phyloP scores from a whole-genome alignment of 257 asterid genomes.

The Thymus quinquecostatus region DNA sequence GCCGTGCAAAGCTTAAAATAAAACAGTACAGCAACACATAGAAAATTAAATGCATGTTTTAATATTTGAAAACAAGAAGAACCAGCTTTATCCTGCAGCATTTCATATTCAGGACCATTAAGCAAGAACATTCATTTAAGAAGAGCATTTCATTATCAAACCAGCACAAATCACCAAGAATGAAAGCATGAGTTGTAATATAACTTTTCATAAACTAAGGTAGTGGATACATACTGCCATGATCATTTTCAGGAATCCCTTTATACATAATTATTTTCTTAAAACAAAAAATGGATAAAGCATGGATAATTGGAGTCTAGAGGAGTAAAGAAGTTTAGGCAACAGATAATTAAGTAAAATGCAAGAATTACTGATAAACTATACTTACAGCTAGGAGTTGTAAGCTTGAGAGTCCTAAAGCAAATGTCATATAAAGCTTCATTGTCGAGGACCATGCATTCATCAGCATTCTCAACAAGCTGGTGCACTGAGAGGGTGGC shows the following conservation, averaged over 20 bases:
- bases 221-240: not conserved
- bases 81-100: not conserved
- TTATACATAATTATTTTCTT: not conserved
- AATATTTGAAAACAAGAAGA: not conserved
- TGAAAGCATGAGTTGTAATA: not conserved
- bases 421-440: slow-evolving; percentile 74
- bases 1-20: not conserved
- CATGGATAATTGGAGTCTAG: not conserved
- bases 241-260: not conserved
- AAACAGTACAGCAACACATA: not conserved
- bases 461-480: slow-evolving; percentile 83
- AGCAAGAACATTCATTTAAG: no score
- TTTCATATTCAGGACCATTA: not conserved
- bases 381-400: slow-evolving; percentile 81
- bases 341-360: not conserved
- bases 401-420: slow-evolving; percentile 72
- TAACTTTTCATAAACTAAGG: not conserved
- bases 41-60: not conserved
- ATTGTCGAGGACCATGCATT: slow-evolving; percentile 80
- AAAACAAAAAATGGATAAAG: not conserved
- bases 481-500: slow-evolving; percentile 84
- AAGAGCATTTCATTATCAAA: not conserved
- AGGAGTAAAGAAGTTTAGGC: not conserved
- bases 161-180: not conserved
- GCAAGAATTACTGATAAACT: not conserved